phyloP scores from a whole-genome alignment of 2,329 filamentous ascomycete species.

The Mollisia scopiformis region DNA sequence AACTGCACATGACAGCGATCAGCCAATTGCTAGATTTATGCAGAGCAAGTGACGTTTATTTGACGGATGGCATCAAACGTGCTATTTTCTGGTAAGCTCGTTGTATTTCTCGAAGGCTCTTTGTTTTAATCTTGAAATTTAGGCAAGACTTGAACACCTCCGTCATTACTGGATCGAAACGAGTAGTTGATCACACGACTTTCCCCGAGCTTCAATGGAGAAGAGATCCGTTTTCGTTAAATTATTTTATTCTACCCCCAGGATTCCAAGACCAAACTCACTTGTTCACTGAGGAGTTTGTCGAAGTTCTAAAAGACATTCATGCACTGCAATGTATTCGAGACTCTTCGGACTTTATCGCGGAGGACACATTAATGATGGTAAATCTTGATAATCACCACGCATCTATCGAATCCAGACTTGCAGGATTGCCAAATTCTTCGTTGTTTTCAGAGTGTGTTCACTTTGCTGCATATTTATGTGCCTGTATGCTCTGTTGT shows the following conservation, averaged over 20 bases:
- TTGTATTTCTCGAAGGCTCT: not conserved
- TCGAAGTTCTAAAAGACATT: not conserved
- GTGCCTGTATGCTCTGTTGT: not conserved
- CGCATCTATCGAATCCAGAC: constrained; percentile 46
- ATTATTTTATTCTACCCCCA: constrained; percentile 37
- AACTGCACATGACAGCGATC: constrained; percentile 46
- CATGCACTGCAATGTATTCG: not conserved
- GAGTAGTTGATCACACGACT: constrained; percentile 44
- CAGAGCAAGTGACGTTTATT: constrained; percentile 29
- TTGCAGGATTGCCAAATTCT: constrained; percentile 31
- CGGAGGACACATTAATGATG: constrained; percentile 32
- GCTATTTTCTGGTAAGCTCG: constrained; percentile 47
- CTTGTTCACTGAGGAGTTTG: not conserved
- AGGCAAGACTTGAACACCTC: constrained; percentile 49
- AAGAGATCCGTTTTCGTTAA: constrained; percentile 37
- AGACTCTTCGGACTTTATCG: constrained; percentile 24
- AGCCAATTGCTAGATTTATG: constrained; percentile 40
- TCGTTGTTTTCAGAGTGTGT: constrained; percentile 39
- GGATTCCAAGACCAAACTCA: constrained; percentile 30
- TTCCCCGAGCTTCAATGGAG: constrained; percentile 46
- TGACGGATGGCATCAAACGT: constrained; percentile 46
- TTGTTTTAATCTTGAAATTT: constrained; percentile 9
- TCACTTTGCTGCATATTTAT: constrained; percentile 37
- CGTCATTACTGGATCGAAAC: constrained; percentile 42
- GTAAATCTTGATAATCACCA: constrained; percentile 43